These are phyloP conservation scores for Cercospora sojina DNA, from an alignment of 2,329 filamentous ascomycete genomes.

Conservation along the genomic window DNA sequence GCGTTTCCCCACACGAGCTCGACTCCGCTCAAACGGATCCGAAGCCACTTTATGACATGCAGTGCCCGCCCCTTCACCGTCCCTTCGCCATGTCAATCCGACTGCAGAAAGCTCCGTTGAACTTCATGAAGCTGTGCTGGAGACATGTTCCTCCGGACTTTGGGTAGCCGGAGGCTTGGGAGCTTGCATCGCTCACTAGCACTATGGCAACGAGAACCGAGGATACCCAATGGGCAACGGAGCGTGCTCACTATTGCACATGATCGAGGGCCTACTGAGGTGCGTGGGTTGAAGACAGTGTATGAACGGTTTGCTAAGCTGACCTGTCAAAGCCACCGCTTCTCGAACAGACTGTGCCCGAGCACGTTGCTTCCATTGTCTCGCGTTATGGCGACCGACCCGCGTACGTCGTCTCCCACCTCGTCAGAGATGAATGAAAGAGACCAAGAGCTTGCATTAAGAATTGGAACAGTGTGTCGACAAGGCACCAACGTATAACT, in stretches of 20 bases:
- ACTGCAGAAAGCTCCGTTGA: constrained; percentile 3
- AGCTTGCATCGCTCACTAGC: not conserved
- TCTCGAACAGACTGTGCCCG: constrained; percentile 65
- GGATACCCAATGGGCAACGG: not conserved
- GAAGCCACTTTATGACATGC: constrained; percentile 1
- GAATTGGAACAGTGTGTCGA: constrained; percentile 52
- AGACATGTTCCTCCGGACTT: constrained; percentile 29
- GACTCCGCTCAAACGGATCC: constrained; percentile 10
- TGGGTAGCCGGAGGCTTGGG: constrained; percentile 26
- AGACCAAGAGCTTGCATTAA: constrained; percentile 10
- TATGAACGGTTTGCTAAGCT: not conserved
- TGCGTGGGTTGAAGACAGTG: constrained; percentile 12
- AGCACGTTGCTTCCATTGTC: constrained; percentile 69
- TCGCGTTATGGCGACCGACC: constrained; percentile 62
- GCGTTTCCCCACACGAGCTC: constrained; percentile 9
- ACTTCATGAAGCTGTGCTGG: constrained; percentile 22
- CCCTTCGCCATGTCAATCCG: not conserved
- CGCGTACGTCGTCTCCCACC: constrained; percentile 47
- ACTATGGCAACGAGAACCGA: constrained; percentile 1
- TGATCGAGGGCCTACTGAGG: constrained; percentile 35
- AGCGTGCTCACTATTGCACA: constrained; percentile 34
- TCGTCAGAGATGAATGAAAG: not conserved
- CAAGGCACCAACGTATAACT: constrained; percentile 59
- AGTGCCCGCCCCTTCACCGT: constrained; percentile 2
- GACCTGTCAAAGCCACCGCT: constrained; percentile 59